Base-by-base conservation (phyloP, 768 basidiomycete genomes). In the Gymnopilus dilepis region DNA sequence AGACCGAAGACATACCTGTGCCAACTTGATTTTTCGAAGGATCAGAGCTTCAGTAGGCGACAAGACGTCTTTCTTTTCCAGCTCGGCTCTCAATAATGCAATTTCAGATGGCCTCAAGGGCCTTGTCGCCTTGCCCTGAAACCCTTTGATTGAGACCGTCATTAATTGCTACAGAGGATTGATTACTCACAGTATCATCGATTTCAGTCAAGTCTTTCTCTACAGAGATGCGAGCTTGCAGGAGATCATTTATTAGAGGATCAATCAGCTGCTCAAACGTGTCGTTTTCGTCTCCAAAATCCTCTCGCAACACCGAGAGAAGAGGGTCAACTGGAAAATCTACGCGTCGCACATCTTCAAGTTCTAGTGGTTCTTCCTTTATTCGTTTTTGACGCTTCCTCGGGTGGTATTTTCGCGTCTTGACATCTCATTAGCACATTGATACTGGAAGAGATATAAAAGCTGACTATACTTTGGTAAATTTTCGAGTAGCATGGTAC, bases 11-110 rank as follows among this genome's bases (percentile, higher is more conserved):
- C 77, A 15, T 66, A 82, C 80, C 45, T 76, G 78, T 33, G 72
- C 72, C 13, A 87, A 56, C 67, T 81, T 82, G 47, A 86, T 73
- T 65, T 81, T 85, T 47, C 83, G 77, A 52, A 71, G 63, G 26
- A 84, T 72, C 47, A 58, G 30, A 21, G 71, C 70, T 42, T 81
- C 76, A 4, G 67, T 64, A 41, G 71, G 56, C 13, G 74, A 70
- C 50, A 70, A 56, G 7, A 62, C 62, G 3, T 22, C 60, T 31
- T 59, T 68, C 4, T 65, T 63, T 17, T 53, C 59, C 38, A 71
- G 54, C 11, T 60, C 51, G 24, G 73, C 65, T 62, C 80, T 62
- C 24, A 79, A 65, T 30, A 78, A 74, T 8, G 78, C 40, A 12
- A 52, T 15, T 33, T 62, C 62, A 33, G 63, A 53, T 56, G 45